Percentiles rank a stretch among this genome's conserved stretches.
These are phyloP conservation scores for Euphorbia corollata DNA, from an alignment of 441 rosid species.

Conservation along the genomic window DNA sequence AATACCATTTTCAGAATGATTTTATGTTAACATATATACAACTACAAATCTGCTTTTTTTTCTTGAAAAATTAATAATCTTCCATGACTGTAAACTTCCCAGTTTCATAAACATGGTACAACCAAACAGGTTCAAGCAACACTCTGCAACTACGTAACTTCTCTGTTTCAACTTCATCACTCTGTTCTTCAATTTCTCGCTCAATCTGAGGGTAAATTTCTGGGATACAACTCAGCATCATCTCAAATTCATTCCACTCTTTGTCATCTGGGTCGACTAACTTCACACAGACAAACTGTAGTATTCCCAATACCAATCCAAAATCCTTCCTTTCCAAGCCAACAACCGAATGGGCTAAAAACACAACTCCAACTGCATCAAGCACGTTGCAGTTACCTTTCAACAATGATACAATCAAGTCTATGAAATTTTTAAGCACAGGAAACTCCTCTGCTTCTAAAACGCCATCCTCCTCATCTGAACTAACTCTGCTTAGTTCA, in stretches of 20 bases:
- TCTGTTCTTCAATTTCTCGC: slow-evolving; percentile 50
- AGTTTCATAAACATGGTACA: slow-evolving; percentile 74
- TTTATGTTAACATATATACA: neutral
- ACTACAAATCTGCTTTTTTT: too few relatives aligned
- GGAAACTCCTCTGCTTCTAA: slow-evolving; percentile 32
- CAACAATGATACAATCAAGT: slow-evolving; percentile 34
- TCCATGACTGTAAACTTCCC: slow-evolving; percentile 57
- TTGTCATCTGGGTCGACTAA: slow-evolving; percentile 48
- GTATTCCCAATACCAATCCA: slow-evolving; percentile 45
- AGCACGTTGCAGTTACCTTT: slow-evolving; percentile 39
- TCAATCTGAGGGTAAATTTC: slow-evolving; percentile 59
- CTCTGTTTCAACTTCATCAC: slow-evolving; percentile 32
- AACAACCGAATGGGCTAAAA: slow-evolving; percentile 40
- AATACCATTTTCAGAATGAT: neutral
- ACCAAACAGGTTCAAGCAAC: slow-evolving; percentile 83
- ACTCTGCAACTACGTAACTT: slow-evolving; percentile 39
- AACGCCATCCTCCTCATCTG: slow-evolving; percentile 35
- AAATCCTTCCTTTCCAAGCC: slow-evolving; percentile 58
- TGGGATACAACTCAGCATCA: slow-evolving; percentile 61
- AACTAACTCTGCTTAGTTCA: slow-evolving; percentile 27
- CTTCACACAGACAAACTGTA: slow-evolving; percentile 52
- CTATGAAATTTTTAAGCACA: slow-evolving; percentile 39
- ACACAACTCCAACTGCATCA: slow-evolving; percentile 53
- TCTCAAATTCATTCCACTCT: slow-evolving; percentile 59
- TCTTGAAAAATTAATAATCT: slow-evolving; percentile 23